Evolutionary conservation across 768 basidiomycete genomes (phyloP).

Genomic region (Leccinum ochraceum): DNA sequence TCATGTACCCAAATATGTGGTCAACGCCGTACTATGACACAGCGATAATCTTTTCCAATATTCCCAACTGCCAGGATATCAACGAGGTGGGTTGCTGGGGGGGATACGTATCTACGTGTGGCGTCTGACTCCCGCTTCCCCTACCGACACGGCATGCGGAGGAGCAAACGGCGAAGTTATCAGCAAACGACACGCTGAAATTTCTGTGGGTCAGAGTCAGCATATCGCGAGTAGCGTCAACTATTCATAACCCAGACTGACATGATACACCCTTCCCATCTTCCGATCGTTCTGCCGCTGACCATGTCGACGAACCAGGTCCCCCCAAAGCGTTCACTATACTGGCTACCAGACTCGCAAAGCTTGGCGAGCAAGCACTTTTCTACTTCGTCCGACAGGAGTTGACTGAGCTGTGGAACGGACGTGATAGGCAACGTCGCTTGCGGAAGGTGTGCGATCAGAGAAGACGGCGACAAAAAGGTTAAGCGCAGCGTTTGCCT

Average conservation of each 20-base stretch:
- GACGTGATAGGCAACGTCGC: constrained; percentile 74
- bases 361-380: constrained; percentile 67
- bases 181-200: constrained; percentile 57
- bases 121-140: constrained; percentile 41
- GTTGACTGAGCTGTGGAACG: constrained; percentile 71
- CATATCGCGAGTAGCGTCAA: background rate
- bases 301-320: constrained; percentile 81
- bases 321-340: constrained; percentile 50
- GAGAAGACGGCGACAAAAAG: constrained; percentile 69
- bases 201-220: constrained; percentile 46
- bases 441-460: constrained; percentile 79
- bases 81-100: constrained; percentile 38
- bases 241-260: constrained; percentile 39
- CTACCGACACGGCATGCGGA: constrained; percentile 56
- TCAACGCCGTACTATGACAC: constrained; percentile 17
- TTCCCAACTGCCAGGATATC: constrained; percentile 54
- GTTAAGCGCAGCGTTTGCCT: constrained; percentile 79
- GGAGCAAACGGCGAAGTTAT: constrained; percentile 54
- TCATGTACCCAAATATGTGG: constrained; percentile 15
- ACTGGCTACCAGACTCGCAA: constrained; percentile 61
- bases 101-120: constrained; percentile 43
- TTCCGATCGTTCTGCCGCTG: constrained; percentile 61
- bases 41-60: constrained; percentile 44
- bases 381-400: constrained; percentile 79
- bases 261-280: constrained; percentile 81